These are phyloP conservation scores for Phytophthora parvispora DNA, from an alignment of 352 stramenopile genomes.

Conservation along the genomic window DNA sequence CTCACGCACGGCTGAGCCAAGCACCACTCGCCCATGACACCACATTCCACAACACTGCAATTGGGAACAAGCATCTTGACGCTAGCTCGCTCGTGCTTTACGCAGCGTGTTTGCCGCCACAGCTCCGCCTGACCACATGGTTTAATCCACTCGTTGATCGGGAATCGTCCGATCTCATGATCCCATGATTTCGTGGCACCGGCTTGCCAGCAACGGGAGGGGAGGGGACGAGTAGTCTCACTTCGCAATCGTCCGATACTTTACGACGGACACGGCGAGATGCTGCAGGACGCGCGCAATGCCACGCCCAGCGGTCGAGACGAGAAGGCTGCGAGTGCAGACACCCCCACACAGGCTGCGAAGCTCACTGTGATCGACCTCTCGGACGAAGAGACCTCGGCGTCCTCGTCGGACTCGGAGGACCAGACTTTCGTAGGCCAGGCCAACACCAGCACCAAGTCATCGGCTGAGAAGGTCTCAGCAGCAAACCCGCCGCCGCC, in stretches of 20 bases:
- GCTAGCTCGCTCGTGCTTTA: not conserved
- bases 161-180: not conserved
- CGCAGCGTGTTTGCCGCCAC: not conserved
- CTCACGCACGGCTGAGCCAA: no score
- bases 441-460: conserved; percentile 6
- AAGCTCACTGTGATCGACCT: conserved; percentile 14
- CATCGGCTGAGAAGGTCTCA: conserved; percentile 4
- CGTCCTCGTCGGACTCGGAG: conserved; percentile 15
- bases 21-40: no score
- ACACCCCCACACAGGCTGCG: not conserved
- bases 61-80: not conserved
- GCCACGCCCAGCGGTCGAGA: not conserved
- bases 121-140: not conserved
- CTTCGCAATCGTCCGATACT: not conserved
- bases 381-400: conserved; percentile 17
- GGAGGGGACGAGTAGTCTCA: no score
- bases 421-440: conserved; percentile 17
- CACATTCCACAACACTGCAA: not conserved
- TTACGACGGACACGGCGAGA: not conserved
- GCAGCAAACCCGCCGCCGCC: not conserved
- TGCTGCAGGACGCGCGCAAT: conserved; percentile 10
- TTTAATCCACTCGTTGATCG: not conserved
- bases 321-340: not conserved
- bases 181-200: not conserved
- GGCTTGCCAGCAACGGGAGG: no score